These are phyloP conservation scores for Termitomyces eurrhizus DNA, from an alignment of 768 basidiomycete genomes.

Conservation along the genomic window DNA sequence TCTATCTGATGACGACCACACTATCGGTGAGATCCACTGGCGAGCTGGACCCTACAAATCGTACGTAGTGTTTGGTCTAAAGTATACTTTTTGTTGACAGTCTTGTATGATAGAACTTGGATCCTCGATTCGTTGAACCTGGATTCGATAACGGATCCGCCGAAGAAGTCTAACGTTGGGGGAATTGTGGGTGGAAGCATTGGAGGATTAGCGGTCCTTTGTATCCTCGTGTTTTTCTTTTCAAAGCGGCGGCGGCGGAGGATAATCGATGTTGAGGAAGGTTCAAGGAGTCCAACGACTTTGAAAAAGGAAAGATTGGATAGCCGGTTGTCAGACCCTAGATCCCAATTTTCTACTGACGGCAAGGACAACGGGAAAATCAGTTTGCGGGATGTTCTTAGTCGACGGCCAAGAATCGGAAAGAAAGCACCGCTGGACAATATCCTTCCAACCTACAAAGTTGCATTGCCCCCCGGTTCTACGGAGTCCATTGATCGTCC, in stretches of 20 bases:
- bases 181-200: slow-evolving; percentile 21
- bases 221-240: slow-evolving; percentile 14
- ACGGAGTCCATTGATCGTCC: slow-evolving; percentile 25
- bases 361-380: slow-evolving; percentile 12
- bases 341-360: slow-evolving; percentile 21
- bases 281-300: slow-evolving; percentile 9
- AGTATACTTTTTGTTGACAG: background rate
- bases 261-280: slow-evolving; percentile 24
- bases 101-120: background rate
- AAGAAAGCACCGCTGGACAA: slow-evolving; percentile 13
- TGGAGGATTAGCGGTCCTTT: slow-evolving; percentile 16
- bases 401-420: slow-evolving; percentile 11
- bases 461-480: slow-evolving; percentile 18
- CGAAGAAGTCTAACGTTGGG: slow-evolving; percentile 14
- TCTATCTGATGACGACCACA: slow-evolving; percentile 20
- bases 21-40: slow-evolving; percentile 20
- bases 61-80: slow-evolving; percentile 4
- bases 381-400: slow-evolving; percentile 16
- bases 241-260: slow-evolving; percentile 19
- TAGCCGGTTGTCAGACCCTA: slow-evolving; percentile 27
- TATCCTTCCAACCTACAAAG: slow-evolving; percentile 16
- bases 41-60: slow-evolving; percentile 10
- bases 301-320: slow-evolving; percentile 14
- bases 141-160: background rate
- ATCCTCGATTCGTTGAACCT: background rate